A percentile compares a stretch with the other conserved stretches of the same genome.
phyloP scores from a whole-genome alignment of 352 stramenopile species.

The Globisporangium radiosum region DNA sequence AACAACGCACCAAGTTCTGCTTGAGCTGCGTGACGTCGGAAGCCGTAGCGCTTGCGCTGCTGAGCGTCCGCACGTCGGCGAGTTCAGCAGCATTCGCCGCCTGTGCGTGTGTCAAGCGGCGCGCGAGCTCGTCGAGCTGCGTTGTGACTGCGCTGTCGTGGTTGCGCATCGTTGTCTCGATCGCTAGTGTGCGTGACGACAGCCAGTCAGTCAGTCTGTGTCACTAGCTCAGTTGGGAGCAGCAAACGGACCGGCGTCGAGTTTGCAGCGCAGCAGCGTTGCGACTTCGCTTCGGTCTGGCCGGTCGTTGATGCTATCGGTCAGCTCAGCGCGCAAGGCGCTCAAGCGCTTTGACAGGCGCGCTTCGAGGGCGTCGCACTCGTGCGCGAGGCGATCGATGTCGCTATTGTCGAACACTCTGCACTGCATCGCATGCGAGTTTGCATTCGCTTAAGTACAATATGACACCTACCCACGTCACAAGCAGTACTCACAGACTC shows the following conservation, averaged over 20 bases:
- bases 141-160: conserved; percentile 6
- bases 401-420: background rate
- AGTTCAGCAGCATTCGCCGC: conserved; percentile 7
- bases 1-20: conserved; percentile 30
- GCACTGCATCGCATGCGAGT: conserved; percentile 5
- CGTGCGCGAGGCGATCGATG: conserved; percentile 4
- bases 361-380: conserved; percentile 16
- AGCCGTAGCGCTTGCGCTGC: conserved; percentile 11
- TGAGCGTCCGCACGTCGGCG: conserved; percentile 11
- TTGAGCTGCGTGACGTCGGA: conserved; percentile 31
- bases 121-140: conserved; percentile 24
- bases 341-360: conserved; percentile 17
- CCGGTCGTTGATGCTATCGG: conserved; percentile 15
- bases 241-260: conserved; percentile 29
- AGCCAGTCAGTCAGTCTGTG: conserved; percentile 9
- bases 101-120: conserved; percentile 22
- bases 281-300: conserved; percentile 20
- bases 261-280: conserved; percentile 32
- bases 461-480: too few species aligned
- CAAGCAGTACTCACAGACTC: conserved; percentile 4
- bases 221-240: conserved; percentile 14
- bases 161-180: conserved; percentile 17
- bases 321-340: conserved; percentile 18
- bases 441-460: too few species aligned
- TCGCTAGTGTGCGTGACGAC: conserved; percentile 20